phyloP scores from a whole-genome alignment of 208 protist genomes.

The Trypanosomatidae sp. region DNA sequence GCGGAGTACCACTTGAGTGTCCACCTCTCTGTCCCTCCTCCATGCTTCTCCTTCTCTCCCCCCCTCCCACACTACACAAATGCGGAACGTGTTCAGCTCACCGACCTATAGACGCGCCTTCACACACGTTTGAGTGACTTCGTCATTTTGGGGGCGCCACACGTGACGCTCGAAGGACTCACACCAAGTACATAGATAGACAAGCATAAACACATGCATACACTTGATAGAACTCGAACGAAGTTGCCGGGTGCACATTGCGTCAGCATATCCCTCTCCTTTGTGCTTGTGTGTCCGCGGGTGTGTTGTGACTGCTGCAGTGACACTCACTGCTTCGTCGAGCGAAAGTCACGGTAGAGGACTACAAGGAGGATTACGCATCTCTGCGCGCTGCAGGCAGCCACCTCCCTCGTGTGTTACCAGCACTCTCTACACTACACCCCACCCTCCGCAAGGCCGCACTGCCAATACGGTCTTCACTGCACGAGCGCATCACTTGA shows the following conservation, averaged over 20 bases:
- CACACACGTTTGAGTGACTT: background rate
- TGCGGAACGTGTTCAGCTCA: background rate
- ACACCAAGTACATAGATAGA: background rate
- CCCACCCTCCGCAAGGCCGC: background rate
- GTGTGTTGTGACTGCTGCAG: background rate
- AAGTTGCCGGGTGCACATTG: background rate
- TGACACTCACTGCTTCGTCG: background rate
- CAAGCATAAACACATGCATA: background rate
- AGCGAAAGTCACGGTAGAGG: background rate
- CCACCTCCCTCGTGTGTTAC: background rate
- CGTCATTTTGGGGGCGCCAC: background rate
- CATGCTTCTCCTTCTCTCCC: background rate
- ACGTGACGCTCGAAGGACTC: background rate
- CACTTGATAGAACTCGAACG: background rate
- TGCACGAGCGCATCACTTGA: background rate
- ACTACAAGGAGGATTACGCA: background rate
- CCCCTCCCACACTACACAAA: background rate
- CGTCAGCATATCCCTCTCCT: background rate
- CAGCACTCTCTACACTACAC: background rate
- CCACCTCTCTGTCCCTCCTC: background rate
- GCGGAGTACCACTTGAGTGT: background rate
- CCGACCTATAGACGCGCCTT: background rate
- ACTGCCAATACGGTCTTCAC: background rate
- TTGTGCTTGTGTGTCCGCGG: background rate
- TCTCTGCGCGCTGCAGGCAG: background rate